Conservation (phyloP, 257 asterid genomes). For the Catharanthus roseus region DNA sequence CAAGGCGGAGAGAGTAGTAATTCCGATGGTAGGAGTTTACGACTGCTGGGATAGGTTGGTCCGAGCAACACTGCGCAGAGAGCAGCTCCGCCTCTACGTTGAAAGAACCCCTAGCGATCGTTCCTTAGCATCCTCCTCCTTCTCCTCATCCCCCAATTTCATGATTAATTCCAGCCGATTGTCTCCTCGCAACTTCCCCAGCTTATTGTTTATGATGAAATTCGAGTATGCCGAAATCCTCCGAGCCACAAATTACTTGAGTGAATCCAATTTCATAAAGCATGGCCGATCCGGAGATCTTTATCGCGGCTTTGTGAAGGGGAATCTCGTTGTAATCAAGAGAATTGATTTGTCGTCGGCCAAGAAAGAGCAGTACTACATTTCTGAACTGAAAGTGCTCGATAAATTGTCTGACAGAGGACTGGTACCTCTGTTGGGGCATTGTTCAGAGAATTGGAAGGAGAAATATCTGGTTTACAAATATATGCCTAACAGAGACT, state of each 20-base stretch:
- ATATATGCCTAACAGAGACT: conserved; percentile 6
- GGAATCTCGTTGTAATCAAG: conserved; percentile 24
- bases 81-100: not conserved
- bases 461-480: conserved; percentile 15
- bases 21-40: too few relatives aligned
- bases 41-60: not conserved
- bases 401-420: not conserved
- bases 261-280: conserved; percentile 41
- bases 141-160: not conserved
- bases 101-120: not conserved
- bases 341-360: conserved; percentile 35
- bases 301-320: conserved; percentile 41
- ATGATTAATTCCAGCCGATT: not conserved
- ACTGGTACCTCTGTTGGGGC: conserved; percentile 14
- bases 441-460: conserved; percentile 15
- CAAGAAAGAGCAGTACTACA: conserved; percentile 27
- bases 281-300: conserved; percentile 69
- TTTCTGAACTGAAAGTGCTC: conserved; percentile 28
- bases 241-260: conserved; percentile 42
- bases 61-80: not conserved
- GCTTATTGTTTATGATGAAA: conserved; percentile 23
- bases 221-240: conserved; percentile 47
- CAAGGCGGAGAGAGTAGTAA: too few relatives aligned
- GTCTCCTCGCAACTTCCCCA: not conserved
- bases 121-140: not conserved